Conservation (phyloP, 2,329 filamentous ascomycete genomes). For the Aspergillus hortae region DNA sequence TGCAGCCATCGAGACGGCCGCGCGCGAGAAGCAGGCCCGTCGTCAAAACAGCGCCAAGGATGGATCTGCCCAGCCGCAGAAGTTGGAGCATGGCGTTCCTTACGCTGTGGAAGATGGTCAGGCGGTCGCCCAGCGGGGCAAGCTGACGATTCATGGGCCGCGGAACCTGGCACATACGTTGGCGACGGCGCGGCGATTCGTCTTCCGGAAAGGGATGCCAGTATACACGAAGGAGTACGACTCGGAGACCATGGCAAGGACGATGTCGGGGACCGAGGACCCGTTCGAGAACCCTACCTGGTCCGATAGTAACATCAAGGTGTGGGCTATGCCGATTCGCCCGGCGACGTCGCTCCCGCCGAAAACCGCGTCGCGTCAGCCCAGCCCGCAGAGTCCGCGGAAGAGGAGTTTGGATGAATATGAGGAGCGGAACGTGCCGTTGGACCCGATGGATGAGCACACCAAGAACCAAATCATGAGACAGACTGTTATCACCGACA, state of each 20-base stretch:
- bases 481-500: constrained; percentile 64
- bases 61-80: constrained; percentile 19
- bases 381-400: constrained; percentile 31
- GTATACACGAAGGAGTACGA: constrained; percentile 68
- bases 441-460: constrained; percentile 16
- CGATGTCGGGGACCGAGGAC: constrained; percentile 18
- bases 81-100: constrained; percentile 25
- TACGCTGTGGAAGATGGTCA: constrained; percentile 25
- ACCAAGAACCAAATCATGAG: constrained; percentile 49
- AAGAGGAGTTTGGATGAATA: constrained; percentile 53
- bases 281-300: constrained; percentile 59
- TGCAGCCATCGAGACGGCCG: constrained; percentile 41
- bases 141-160: constrained; percentile 70
- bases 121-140: constrained; percentile 24
- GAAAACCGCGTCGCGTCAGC: constrained; percentile 22
- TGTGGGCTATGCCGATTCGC: constrained; percentile 74
- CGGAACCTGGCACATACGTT: constrained; percentile 76
- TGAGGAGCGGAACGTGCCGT: constrained; percentile 18
- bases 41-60: constrained; percentile 8
- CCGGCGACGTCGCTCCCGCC: constrained; percentile 13
- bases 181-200: constrained; percentile 77
- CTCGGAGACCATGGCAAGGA: constrained; percentile 23
- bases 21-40: constrained; percentile 36
- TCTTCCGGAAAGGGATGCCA: constrained; percentile 79
- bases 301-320: constrained; percentile 70